A percentile compares a stretch with the other conserved stretches of the same genome.
These are phyloP conservation scores for Phytophthora fragariae DNA, from an alignment of 352 stramenopile genomes.

Conservation along the genomic window DNA sequence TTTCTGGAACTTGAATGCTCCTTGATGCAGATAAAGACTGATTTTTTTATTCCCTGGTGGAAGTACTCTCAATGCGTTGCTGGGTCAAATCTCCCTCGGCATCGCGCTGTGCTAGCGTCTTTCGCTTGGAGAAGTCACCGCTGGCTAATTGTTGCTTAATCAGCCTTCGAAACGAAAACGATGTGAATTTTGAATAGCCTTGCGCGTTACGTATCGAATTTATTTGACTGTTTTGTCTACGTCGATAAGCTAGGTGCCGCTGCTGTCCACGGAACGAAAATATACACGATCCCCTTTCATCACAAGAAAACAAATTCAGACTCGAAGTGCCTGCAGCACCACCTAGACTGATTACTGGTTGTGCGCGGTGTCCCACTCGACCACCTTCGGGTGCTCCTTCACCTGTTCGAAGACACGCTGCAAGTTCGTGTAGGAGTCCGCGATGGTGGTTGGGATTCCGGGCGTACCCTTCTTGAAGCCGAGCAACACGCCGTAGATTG, in stretches of 20 bases:
- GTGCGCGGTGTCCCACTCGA: slow-evolving; percentile 59
- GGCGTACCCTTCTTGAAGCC: slow-evolving; percentile 42
- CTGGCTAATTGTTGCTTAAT: too few species aligned
- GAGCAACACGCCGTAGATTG: slow-evolving; percentile 52
- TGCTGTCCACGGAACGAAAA: background rate
- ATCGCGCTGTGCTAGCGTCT: too few species aligned
- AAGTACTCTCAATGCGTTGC: too few species aligned
- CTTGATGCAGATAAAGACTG: too few species aligned
- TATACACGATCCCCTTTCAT: slow-evolving; percentile 5
- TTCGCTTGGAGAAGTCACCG: too few species aligned
- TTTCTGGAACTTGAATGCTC: too few species aligned
- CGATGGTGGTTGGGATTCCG: slow-evolving; percentile 38
- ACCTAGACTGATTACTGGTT: slow-evolving; percentile 24
- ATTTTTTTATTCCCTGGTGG: too few species aligned
- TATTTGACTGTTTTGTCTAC: background rate
- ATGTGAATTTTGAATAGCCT: too few species aligned
- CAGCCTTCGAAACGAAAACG: too few species aligned
- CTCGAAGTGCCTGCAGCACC: background rate
- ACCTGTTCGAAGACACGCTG: slow-evolving; percentile 53
- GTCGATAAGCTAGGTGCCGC: background rate
- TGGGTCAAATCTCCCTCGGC: too few species aligned
- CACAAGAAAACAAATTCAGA: background rate
- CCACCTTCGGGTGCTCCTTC: slow-evolving; percentile 55
- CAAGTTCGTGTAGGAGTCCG: slow-evolving; percentile 47
- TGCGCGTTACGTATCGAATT: too few species aligned